These are phyloP conservation scores for Termitomyces sp. DNA, from an alignment of 768 basidiomycete genomes.

Conservation along the genomic window DNA sequence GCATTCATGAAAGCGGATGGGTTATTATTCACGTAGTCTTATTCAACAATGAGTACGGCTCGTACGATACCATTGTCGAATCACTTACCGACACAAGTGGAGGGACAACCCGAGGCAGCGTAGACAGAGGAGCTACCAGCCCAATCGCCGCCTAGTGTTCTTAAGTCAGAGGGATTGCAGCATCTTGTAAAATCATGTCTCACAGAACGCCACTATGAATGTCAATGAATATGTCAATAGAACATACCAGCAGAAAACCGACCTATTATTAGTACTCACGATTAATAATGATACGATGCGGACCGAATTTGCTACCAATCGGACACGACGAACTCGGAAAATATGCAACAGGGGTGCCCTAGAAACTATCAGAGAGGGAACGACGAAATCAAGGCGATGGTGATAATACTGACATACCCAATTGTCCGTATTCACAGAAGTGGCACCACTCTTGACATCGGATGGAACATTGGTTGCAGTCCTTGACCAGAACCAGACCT, in stretches of 20 bases:
- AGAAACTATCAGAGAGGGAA: background rate
- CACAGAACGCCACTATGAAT: constrained; percentile 54
- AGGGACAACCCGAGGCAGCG: constrained; percentile 44
- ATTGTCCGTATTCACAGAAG: constrained; percentile 37
- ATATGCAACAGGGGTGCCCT: constrained; percentile 55
- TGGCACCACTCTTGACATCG: constrained; percentile 37
- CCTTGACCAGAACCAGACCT: constrained; percentile 70
- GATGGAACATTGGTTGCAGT: constrained; percentile 33
- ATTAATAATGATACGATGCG: constrained; percentile 63
- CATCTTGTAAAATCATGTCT: constrained; percentile 11
- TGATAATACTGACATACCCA: constrained; percentile 37
- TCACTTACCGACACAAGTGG: constrained; percentile 47
- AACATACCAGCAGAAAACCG: background rate
- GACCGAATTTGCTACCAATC: constrained; percentile 45
- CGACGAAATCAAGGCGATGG: background rate
- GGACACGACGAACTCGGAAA: constrained; percentile 61
- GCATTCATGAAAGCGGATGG: constrained; percentile 62
- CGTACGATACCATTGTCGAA: background rate
- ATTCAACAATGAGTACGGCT: background rate
- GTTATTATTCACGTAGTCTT: constrained; percentile 62
- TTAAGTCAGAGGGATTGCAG: background rate
- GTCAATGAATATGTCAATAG: background rate
- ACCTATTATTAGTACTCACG: constrained; percentile 20
- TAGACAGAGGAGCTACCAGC: constrained; percentile 40
- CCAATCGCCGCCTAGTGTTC: constrained; percentile 46